Evolutionary conservation across 2,329 filamentous ascomycete genomes (phyloP).

Genomic region (Trichoderma aggressivum): DNA sequence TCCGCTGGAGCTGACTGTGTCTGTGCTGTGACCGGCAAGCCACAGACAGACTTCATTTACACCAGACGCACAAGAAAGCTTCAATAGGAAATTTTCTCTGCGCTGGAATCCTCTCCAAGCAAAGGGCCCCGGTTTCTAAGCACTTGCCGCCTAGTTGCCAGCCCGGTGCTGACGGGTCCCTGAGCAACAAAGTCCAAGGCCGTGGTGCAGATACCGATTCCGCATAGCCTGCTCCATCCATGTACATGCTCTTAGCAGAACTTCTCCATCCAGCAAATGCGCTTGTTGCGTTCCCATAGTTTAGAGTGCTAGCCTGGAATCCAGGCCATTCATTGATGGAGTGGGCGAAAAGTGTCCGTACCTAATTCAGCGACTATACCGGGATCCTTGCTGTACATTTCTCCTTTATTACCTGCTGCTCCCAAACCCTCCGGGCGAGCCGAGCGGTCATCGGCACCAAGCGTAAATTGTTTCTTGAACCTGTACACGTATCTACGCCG

Average conservation of each 20-base stretch:
- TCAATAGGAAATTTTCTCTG: constrained; percentile 5
- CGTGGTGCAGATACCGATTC: background rate
- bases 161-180: constrained; percentile 11
- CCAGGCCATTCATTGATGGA: background rate
- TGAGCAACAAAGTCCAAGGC: background rate
- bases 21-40: background rate
- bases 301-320: background rate
- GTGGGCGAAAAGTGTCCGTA: background rate
- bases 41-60: background rate
- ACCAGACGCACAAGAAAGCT: background rate
- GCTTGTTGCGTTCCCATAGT: background rate
- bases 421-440: background rate
- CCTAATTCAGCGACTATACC: background rate
- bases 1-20: constrained; percentile 1
- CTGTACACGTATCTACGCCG: background rate
- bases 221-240: background rate
- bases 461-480: background rate
- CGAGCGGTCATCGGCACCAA: background rate
- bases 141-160: constrained; percentile 3
- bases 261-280: background rate
- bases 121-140: constrained; percentile 8
- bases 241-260: background rate
- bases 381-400: background rate
- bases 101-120: background rate
- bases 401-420: background rate